Percentiles rank a stretch among this genome's conserved stretches.
Evolutionary conservation across 345 rosid genomes (phyloP).

Genomic region (Carallia pectinifolia): DNA sequence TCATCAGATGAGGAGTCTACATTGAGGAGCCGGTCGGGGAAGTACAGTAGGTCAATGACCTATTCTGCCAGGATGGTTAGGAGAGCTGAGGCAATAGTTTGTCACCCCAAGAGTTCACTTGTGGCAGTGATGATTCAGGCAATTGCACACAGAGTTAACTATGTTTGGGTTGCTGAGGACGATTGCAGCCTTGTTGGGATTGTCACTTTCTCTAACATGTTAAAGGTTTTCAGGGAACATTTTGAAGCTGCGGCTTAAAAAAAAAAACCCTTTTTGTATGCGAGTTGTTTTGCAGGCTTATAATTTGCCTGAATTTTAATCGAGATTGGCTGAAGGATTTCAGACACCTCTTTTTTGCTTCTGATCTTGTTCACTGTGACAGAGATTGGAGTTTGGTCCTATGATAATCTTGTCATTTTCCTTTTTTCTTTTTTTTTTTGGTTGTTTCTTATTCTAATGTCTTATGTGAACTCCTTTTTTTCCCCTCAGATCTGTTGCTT

Average conservation of each 20-base stretch:
- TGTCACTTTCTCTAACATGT: conserved; percentile 65
- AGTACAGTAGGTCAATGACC: conserved; percentile 56
- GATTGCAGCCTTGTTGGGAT: conserved; percentile 76
- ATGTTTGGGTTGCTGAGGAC: conserved; percentile 81
- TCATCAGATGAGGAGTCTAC: conserved; percentile 72
- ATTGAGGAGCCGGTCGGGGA: conserved; percentile 25
- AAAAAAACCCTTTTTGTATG: conserved; percentile 1
- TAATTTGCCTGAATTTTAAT: background rate
- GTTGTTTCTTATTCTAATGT: background rate
- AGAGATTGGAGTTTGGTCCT: too few relatives aligned
- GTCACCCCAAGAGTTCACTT: conserved; percentile 70
- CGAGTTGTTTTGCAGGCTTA: background rate
- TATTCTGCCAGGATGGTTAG: conserved; percentile 72
- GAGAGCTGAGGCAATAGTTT: conserved; percentile 75
- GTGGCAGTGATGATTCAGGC: conserved; percentile 95
- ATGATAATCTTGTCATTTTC: background rate
- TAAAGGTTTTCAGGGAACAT: conserved; percentile 64
- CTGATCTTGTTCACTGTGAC: background rate
- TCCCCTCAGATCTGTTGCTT: background rate
- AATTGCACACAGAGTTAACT: conserved; percentile 68
- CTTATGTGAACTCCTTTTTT: background rate
- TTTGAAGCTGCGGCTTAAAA: conserved; percentile 28
- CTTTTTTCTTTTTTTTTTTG: background rate
- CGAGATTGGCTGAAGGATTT: background rate
- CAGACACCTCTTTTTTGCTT: background rate